Evolutionary conservation across 2,329 filamentous ascomycete species (phyloP), one percentile per base, ranked within the genome.

Genomic region (Colletotrichum sp.): DNA sequence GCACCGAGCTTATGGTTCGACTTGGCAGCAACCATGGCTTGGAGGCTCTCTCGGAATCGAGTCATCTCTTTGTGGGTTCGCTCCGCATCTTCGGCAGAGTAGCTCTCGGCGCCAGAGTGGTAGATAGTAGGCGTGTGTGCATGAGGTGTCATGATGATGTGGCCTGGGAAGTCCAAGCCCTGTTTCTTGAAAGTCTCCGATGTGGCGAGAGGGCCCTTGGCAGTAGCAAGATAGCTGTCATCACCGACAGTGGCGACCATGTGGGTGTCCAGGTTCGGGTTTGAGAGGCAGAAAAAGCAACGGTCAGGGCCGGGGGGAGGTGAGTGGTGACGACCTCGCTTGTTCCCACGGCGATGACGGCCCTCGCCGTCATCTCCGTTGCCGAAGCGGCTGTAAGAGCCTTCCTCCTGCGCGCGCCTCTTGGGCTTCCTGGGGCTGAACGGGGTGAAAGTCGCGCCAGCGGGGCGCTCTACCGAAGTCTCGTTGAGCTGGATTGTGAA

Each of bases 221-320:
- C 95, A 28, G 94, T 97, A 32, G 97, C 98, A 71, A 99, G 86
- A 83, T 99, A 99, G 70, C 93, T 90, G 76, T 98, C 94, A 21
- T 96, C 93, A 69, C 95, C 97, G 78, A 99, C 96, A 30, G 94
- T 96, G 78, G 94, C 94, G 80, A 98, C 94, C 84, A 99, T 94
- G 85, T 99, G 96, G 2, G 93, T 94, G 68, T 95, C 94, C 60
- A 97, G 88, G 76, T 94, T 94, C 7, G 94, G 92, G 83, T 98
- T 98, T 7, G 95, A 96, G 13, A 99, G 90, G 83, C 97, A 99
- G 87, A 99, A 99, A 88, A 97, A 99, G 86, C 97, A 99, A 81
- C 94, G 91, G 68, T 93, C 93, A 3, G 95, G 95, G 0, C 93
- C 92, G 0, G 92, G 92, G 8, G 92, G 92, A 14, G 93, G 92